Percentiles rank a stretch among this genome's conserved stretches.
These are phyloP conservation scores for Annulohypoxylon nitens DNA, from an alignment of 495 filamentous ascomycete species.

Conservation along the genomic window DNA sequence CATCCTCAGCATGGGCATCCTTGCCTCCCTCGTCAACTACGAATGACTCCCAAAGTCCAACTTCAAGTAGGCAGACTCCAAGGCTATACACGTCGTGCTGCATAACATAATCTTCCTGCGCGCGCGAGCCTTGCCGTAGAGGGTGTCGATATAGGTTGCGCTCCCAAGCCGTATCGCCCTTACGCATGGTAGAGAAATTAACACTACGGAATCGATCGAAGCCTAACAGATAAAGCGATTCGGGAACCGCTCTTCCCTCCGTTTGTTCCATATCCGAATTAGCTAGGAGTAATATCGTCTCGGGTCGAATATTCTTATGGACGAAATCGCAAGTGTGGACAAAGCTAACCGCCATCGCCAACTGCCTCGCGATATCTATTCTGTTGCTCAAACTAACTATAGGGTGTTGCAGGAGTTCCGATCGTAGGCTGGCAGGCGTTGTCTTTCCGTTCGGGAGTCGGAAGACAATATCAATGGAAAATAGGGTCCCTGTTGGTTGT, in stretches of 20 bases:
- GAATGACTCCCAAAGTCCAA: constrained; percentile 64
- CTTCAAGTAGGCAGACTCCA: constrained; percentile 70
- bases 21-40: not conserved
- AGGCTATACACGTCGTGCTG: constrained; percentile 38
- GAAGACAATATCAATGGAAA: not conserved
- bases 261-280: not conserved
- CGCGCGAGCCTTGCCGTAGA: constrained; percentile 57
- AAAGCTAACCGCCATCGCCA: constrained; percentile 60
- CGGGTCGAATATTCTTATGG: constrained; percentile 68
- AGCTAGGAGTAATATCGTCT: constrained; percentile 35
- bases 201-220: constrained; percentile 46
- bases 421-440: not conserved
- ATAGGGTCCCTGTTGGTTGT: not conserved
- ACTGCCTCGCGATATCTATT: constrained; percentile 11
- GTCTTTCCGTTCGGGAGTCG: not conserved
- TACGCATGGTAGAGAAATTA: constrained; percentile 43
- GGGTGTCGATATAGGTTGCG: constrained; percentile 70
- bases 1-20: not conserved
- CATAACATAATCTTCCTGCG: constrained; percentile 41
- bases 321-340: constrained; percentile 64
- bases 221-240: constrained; percentile 58
- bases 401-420: not conserved
- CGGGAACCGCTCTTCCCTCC: constrained; percentile 47
- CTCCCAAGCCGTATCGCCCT: constrained; percentile 59
- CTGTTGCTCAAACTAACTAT: not conserved